Evolutionary conservation across 2,329 filamentous ascomycete species (phyloP).

Genomic region (Fusarium nanum): DNA sequence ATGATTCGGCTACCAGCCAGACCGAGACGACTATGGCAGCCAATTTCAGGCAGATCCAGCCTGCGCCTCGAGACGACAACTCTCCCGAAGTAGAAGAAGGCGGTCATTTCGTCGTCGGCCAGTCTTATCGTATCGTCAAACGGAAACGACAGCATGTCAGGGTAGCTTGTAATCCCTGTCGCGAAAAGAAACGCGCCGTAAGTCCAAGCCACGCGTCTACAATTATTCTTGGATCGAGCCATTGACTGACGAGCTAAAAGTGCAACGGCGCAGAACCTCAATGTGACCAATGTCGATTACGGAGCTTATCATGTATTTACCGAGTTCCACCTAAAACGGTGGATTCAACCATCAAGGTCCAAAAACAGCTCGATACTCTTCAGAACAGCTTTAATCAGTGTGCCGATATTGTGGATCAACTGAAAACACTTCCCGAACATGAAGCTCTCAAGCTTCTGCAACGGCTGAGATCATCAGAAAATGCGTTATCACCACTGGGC

Average conservation of each 20-base stretch:
- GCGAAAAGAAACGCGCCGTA: constrained; percentile 16
- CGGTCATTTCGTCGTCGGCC: not conserved
- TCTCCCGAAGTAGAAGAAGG: not conserved
- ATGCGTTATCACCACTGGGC: not conserved
- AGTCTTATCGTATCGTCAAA: not conserved
- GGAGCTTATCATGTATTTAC: constrained; percentile 1
- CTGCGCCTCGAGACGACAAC: constrained; percentile 5
- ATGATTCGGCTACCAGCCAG: not conserved
- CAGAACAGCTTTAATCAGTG: constrained; percentile 8
- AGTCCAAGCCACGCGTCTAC: not conserved
- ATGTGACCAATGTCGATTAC: constrained; percentile 14
- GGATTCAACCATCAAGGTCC: constrained; percentile 7
- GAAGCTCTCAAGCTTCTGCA: constrained; percentile 6
- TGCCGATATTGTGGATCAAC: constrained; percentile 1
- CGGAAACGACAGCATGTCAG: constrained; percentile 13
- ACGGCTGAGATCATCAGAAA: not conserved
- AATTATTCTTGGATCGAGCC: not conserved
- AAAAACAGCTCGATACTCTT: constrained; percentile 11
- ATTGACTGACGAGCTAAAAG: not conserved
- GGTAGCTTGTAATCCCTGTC: constrained; percentile 22
- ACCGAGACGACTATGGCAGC: not conserved
- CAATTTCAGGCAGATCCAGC: constrained; percentile 11
- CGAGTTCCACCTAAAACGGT: constrained; percentile 12
- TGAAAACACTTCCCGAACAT: not conserved
- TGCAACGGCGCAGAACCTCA: constrained; percentile 8